phyloP scores from a whole-genome alignment of 192 early-diverging fungal species.

The Coemansia sp. region DNA sequence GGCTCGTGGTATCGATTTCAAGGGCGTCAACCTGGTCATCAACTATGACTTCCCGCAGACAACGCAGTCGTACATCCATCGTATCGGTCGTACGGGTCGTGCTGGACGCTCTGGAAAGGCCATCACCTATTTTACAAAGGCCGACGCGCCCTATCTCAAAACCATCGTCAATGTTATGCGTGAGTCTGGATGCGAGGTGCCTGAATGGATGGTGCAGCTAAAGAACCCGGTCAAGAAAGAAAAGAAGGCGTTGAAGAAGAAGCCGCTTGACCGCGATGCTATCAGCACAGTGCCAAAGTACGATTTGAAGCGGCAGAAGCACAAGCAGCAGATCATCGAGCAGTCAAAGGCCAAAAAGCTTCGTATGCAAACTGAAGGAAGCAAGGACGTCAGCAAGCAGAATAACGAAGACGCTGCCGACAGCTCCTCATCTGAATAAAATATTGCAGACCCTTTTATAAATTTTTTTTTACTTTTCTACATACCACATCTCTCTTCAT shows the following conservation, averaged over 20 bases:
- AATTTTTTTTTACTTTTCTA: too few relatives aligned
- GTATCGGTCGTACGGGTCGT: conserved; percentile 98
- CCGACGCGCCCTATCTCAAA: conserved; percentile 84
- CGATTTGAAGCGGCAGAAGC: conserved; percentile 64
- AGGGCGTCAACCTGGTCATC: conserved; percentile 94
- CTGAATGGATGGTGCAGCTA: conserved; percentile 96
- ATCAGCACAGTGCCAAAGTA: conserved; percentile 78
- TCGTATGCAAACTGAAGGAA: conserved; percentile 1
- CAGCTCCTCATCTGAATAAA: too few relatives aligned
- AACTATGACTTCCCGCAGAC: conserved; percentile 98
- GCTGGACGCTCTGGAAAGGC: conserved; percentile 88
- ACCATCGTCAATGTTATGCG: conserved; percentile 97
- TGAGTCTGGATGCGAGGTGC: conserved; percentile 91
- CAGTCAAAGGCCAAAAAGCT: conserved; percentile 48
- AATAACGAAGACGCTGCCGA: not conserved
- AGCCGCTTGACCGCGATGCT: conserved; percentile 64
- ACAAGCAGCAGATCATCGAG: conserved; percentile 54
- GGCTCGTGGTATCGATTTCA: conserved; percentile 98
- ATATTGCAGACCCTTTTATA: too few relatives aligned
- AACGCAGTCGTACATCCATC: conserved; percentile 89
- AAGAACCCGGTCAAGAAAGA: conserved; percentile 59
- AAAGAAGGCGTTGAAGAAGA: conserved; percentile 68
- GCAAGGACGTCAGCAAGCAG: not conserved
- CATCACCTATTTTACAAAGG: conserved; percentile 93
- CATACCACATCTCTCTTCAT: too few relatives aligned